phyloP scores from a whole-genome alignment of 192 early-diverging fungal genomes.

The Coemansia sp. region DNA sequence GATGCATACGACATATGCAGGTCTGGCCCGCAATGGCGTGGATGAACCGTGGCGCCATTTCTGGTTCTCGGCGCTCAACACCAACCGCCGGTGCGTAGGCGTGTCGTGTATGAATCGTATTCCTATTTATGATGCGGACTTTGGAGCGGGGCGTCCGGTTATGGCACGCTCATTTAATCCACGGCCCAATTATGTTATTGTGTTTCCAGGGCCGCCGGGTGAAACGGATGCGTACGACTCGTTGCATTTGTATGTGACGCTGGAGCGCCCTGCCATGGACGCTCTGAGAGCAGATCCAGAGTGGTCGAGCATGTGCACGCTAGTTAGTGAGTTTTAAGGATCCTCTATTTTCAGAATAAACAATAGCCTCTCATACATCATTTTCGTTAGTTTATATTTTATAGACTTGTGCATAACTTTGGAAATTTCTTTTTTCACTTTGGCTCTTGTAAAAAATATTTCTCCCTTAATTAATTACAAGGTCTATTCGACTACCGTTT shows the following conservation, averaged over 20 bases:
- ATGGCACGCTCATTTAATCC: constrained; percentile 51
- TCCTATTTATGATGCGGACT: constrained; percentile 44
- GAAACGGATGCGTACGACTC: background rate
- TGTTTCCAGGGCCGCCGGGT: constrained; percentile 44
- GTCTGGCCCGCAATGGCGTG: constrained; percentile 15
- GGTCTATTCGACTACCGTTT: no score
- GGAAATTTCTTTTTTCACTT: no score
- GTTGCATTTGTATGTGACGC: constrained; percentile 45
- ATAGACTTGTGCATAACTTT: no score
- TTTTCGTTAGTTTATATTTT: no score
- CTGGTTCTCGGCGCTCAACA: constrained; percentile 45
- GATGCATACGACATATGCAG: constrained; percentile 25
- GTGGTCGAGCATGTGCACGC: constrained; percentile 28
- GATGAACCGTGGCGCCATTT: constrained; percentile 45
- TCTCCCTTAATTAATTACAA: no score
- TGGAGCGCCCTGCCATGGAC: constrained; percentile 37
- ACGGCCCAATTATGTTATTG: constrained; percentile 43
- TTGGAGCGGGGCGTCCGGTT: constrained; percentile 33
- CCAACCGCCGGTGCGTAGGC: constrained; percentile 24
- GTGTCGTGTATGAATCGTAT: constrained; percentile 50
- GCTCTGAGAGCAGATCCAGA: constrained; percentile 23
- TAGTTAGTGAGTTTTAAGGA: constrained; percentile 26
- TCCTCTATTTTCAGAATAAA: background rate
- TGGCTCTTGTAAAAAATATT: no score
- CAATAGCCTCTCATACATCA: no score